Percentiles rank a stretch among this genome's conserved stretches.
Evolutionary conservation across 768 basidiomycete genomes (phyloP).

Genomic region (Punctularia strigosozonata): DNA sequence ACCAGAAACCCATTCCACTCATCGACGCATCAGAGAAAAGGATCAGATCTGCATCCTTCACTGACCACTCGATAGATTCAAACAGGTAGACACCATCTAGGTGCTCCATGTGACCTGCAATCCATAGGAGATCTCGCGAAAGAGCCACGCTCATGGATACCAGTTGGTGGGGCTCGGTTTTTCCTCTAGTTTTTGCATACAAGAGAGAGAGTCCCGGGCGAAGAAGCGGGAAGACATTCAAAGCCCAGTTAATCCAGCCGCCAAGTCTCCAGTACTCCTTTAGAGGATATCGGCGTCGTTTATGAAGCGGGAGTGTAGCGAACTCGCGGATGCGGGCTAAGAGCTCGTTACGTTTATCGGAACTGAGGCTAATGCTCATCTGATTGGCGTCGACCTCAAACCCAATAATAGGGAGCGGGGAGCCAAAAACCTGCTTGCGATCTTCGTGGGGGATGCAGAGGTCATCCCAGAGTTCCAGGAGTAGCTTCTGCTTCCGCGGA

Average conservation of each 20-base stretch:
- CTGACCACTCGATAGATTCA: conserved; percentile 8
- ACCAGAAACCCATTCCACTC: conserved; percentile 14
- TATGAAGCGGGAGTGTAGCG: neutral
- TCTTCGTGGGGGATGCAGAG: conserved; percentile 17
- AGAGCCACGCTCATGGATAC: conserved; percentile 11
- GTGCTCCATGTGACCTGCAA: conserved; percentile 6
- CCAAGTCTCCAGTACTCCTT: conserved; percentile 15
- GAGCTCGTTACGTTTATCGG: conserved; percentile 9
- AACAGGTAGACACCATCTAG: conserved; percentile 11
- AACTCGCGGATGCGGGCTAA: conserved; percentile 8
- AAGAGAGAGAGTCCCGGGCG: conserved; percentile 15
- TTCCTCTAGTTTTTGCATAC: conserved; percentile 18
- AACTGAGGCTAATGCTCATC: conserved; percentile 14
- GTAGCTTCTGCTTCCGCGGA: conserved; percentile 12
- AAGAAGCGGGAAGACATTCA: conserved; percentile 21
- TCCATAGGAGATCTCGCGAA: conserved; percentile 12
- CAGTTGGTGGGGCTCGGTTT: conserved; percentile 3
- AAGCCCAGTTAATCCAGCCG: conserved; percentile 21
- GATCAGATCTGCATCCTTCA: conserved; percentile 2
- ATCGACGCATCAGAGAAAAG: conserved; percentile 17
- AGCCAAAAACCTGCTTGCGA: conserved; percentile 16
- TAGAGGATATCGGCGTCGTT: conserved; percentile 6
- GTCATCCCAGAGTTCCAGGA: conserved; percentile 16
- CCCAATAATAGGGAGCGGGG: conserved; percentile 21
- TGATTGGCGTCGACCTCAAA: conserved; percentile 19